Evolutionary conservation across 306 rosid species (phyloP).

Genomic region (Prunus dulcis): DNA sequence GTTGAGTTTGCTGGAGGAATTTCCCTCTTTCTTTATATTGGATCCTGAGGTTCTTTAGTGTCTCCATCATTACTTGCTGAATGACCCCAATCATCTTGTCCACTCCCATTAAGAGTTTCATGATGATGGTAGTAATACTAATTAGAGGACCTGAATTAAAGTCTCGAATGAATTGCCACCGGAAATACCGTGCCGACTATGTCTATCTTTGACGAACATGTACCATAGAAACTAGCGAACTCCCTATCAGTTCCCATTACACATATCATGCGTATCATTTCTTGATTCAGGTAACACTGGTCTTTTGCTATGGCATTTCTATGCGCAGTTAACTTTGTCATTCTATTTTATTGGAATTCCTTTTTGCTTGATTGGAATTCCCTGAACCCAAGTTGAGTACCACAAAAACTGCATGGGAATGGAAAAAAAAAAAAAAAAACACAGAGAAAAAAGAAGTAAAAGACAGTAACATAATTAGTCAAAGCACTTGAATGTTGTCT

Average conservation of each 20-base stretch:
- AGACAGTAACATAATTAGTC: conserved; percentile 1
- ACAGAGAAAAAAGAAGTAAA: not conserved
- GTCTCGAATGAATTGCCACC: too few species aligned
- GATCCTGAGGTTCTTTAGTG: not conserved
- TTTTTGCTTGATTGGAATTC: conserved; percentile 10
- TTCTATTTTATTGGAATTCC: conserved; percentile 8
- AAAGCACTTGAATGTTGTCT: conserved; percentile 55
- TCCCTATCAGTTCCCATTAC: too few species aligned
- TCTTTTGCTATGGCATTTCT: not conserved
- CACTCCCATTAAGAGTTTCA: not conserved
- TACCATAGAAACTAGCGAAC: too few species aligned
- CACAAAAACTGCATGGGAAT: not conserved
- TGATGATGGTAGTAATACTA: not conserved
- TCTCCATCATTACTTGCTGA: not conserved
- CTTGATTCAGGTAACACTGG: too few species aligned
- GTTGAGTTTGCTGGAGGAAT: too few species aligned
- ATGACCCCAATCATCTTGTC: conserved; percentile 1
- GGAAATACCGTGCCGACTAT: too few species aligned
- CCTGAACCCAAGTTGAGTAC: not conserved
- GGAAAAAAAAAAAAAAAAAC: not conserved
- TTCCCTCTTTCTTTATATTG: not conserved
- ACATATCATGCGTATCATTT: too few species aligned
- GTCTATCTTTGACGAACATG: too few species aligned
- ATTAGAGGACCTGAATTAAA: too few species aligned
- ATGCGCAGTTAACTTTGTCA: not conserved